A percentile compares a stretch with the other conserved stretches of the same genome.
Conservation (phyloP, 2,329 filamentous ascomycete species). For the Stachybotrys echinatus region DNA sequence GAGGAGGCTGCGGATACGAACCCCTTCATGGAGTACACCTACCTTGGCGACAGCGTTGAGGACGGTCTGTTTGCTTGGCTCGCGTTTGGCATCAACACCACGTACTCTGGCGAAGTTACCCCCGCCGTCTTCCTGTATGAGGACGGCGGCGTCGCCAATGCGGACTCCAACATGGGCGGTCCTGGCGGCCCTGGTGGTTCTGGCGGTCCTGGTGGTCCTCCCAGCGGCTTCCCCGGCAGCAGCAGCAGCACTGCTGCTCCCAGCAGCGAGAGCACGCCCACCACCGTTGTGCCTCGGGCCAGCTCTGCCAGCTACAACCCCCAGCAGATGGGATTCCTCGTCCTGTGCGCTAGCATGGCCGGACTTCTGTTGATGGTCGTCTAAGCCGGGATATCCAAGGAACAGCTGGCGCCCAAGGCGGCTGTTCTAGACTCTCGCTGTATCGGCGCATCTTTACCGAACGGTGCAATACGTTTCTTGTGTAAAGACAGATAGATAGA, state of each 20-base stretch:
- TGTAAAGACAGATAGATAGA: not conserved
- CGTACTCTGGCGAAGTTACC: slow-evolving; percentile 12
- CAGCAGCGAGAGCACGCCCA: not conserved
- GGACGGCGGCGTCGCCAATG: slow-evolving; percentile 24
- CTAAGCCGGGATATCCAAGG: not conserved
- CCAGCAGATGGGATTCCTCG: not conserved
- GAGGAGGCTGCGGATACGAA: slow-evolving; percentile 45
- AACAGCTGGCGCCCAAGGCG: not conserved
- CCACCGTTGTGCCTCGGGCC: not conserved
- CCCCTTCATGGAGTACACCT: slow-evolving; percentile 53
- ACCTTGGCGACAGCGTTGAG: slow-evolving; percentile 44
- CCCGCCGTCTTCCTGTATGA: slow-evolving; percentile 26
- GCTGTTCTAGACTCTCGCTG: not conserved
- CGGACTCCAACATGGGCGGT: slow-evolving; percentile 2
- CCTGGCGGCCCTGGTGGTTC: not conserved
- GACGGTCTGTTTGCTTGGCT: slow-evolving; percentile 54
- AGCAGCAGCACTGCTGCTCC: not conserved
- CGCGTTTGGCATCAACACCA: slow-evolving; percentile 42
- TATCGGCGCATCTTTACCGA: not conserved
- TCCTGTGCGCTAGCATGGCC: not conserved
- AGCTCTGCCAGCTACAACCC: not conserved
- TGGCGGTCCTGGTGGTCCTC: not conserved
- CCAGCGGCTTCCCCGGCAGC: too few relatives aligned
- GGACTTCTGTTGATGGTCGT: not conserved
- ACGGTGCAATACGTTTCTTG: not conserved